Evolutionary conservation across 192 early-diverging fungal species (phyloP).

Genomic region (Rhizophagus clarus): DNA sequence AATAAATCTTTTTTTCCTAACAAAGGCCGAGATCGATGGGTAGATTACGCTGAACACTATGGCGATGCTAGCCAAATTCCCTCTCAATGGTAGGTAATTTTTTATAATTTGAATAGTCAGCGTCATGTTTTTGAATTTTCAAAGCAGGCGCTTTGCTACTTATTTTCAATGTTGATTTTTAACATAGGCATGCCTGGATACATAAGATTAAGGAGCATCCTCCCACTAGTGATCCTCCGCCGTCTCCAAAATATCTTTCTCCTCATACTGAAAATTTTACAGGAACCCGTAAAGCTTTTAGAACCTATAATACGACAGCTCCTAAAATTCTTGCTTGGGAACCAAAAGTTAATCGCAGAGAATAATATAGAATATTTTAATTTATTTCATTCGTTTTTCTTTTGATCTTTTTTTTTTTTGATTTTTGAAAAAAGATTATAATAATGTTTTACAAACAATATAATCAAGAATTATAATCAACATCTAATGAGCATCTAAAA

Average conservation of each 20-base stretch:
- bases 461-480: not conserved
- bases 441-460: not conserved
- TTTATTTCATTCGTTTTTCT: not conserved
- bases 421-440: not conserved
- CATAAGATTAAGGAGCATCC: slow-evolving; percentile 46
- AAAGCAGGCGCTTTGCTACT: not conserved
- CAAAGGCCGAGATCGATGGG: slow-evolving; percentile 77
- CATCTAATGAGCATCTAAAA: not conserved
- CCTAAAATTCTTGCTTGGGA: slow-evolving; percentile 59
- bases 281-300: slow-evolving; percentile 50
- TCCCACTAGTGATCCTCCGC: slow-evolving; percentile 38
- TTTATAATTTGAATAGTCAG: not conserved
- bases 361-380: not conserved
- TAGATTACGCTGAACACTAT: slow-evolving; percentile 56
- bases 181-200: slow-evolving; percentile 43
- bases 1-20: not conserved
- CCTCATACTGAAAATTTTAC: slow-evolving; percentile 46
- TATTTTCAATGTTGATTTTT: not conserved
- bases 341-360: slow-evolving; percentile 37
- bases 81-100: slow-evolving; percentile 63
- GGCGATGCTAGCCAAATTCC: slow-evolving; percentile 63
- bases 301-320: slow-evolving; percentile 60
- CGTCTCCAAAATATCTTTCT: slow-evolving; percentile 38
- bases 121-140: too few species aligned
- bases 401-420: not conserved